Percentiles rank a stretch among this genome's conserved stretches.
Conservation (phyloP, 2,329 filamentous ascomycete genomes). For the Keithomyces neogunnii region DNA sequence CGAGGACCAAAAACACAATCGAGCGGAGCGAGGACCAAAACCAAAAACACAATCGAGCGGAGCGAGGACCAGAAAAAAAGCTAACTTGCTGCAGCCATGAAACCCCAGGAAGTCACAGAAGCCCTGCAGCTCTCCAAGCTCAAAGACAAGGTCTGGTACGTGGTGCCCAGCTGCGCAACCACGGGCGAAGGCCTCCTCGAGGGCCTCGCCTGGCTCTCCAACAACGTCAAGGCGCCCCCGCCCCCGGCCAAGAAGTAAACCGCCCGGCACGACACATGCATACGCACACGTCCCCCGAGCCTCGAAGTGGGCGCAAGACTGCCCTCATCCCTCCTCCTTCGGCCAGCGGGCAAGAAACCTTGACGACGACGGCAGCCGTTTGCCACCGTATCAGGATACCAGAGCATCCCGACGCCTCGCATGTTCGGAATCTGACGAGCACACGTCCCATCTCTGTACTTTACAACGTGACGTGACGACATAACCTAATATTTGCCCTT, state of each 20-base stretch:
- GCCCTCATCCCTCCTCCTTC: too few relatives aligned
- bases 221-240: conserved; percentile 66
- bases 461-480: not conserved
- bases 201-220: conserved; percentile 74
- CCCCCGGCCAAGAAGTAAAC: conserved; percentile 44
- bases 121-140: conserved; percentile 67
- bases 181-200: conserved; percentile 75
- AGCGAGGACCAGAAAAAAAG: conserved; percentile 1
- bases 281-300: too few relatives aligned
- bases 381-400: too few relatives aligned
- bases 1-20: too few relatives aligned
- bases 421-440: too few relatives aligned
- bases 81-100: conserved; percentile 53
- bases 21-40: too few relatives aligned
- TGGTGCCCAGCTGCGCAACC: conserved; percentile 74
- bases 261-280: too few relatives aligned
- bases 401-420: too few relatives aligned
- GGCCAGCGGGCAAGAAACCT: too few relatives aligned
- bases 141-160: conserved; percentile 79
- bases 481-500: not conserved
- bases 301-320: too few relatives aligned
- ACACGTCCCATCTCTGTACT: not conserved
- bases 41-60: too few relatives aligned
- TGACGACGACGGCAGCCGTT: too few relatives aligned
- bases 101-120: conserved; percentile 70